A percentile compares a stretch with the other conserved stretches of the same genome.
Evolutionary conservation across 441 rosid species (phyloP).

Genomic region (Adansonia grandidieri): DNA sequence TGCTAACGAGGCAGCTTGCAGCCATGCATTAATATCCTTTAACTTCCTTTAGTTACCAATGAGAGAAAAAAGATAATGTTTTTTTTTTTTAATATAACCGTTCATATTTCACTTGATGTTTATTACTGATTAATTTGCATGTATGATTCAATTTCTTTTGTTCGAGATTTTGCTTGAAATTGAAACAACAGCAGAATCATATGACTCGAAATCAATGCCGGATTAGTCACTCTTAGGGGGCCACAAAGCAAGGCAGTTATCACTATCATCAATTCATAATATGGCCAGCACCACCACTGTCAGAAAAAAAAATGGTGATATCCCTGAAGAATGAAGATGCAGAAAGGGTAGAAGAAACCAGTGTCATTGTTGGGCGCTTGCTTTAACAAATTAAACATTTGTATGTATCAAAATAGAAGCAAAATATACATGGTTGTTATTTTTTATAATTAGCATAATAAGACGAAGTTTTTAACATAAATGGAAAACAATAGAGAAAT

Average conservation of each 20-base stretch:
- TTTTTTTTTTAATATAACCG: too few species aligned
- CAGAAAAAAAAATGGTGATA: background rate
- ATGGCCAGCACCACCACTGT: background rate
- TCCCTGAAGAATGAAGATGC: slow-evolving; percentile 1
- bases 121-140: background rate
- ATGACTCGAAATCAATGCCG: background rate
- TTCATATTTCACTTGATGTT: background rate
- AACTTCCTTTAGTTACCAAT: background rate
- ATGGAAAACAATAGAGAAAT: slow-evolving; percentile 27
- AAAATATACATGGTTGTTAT: slow-evolving; percentile 20
- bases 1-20: background rate
- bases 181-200: background rate
- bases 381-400: background rate
- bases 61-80: too few species aligned
- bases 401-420: background rate
- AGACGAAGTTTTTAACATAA: slow-evolving; percentile 11
- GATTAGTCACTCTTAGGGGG: background rate
- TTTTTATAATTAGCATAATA: slow-evolving; percentile 26
- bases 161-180: too few species aligned
- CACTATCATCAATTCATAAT: background rate
- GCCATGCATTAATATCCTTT: background rate
- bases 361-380: background rate
- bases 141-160: background rate
- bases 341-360: background rate
- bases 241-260: background rate